Conservation (phyloP, 2,329 filamentous ascomycete species). For the Diplocarpon rosae region DNA sequence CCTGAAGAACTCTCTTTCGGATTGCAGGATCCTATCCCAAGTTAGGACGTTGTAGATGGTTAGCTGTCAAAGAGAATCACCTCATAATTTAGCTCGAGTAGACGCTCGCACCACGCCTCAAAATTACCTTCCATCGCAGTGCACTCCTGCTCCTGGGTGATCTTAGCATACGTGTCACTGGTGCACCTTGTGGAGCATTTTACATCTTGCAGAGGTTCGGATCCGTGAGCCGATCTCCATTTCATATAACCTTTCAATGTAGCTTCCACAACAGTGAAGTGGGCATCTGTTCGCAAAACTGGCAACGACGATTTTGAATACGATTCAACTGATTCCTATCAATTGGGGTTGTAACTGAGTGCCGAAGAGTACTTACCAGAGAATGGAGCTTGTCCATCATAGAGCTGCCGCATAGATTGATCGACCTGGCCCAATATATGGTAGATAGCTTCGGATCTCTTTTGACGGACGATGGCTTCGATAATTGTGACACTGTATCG, state of each 20-base stretch:
- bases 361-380: conserved; percentile 38
- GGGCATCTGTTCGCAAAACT: conserved; percentile 74
- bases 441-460: conserved; percentile 72
- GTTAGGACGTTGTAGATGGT: conserved; percentile 25
- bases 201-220: conserved; percentile 36
- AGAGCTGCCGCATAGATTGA: conserved; percentile 61
- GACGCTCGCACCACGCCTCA: conserved; percentile 60
- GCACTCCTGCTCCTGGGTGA: conserved; percentile 35
- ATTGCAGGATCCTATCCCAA: conserved; percentile 57
- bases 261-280: conserved; percentile 82
- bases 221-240: conserved; percentile 49
- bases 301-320: conserved; percentile 61
- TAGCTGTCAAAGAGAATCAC: conserved; percentile 5
- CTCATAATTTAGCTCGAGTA: conserved; percentile 63
- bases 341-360: neutral
- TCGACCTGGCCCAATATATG: conserved; percentile 79
- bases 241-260: conserved; percentile 81
- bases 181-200: neutral
- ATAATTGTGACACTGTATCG: conserved; percentile 83
- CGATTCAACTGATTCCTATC: conserved; percentile 33
- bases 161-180: conserved; percentile 7
- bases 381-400: conserved; percentile 58
- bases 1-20: conserved; percentile 67
- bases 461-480: conserved; percentile 72
- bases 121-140: conserved; percentile 50